Evolutionary conservation across 495 filamentous ascomycete genomes (phyloP), one percentile per base, ranked within the genome.

Genomic region (Podospora tetraspora): DNA sequence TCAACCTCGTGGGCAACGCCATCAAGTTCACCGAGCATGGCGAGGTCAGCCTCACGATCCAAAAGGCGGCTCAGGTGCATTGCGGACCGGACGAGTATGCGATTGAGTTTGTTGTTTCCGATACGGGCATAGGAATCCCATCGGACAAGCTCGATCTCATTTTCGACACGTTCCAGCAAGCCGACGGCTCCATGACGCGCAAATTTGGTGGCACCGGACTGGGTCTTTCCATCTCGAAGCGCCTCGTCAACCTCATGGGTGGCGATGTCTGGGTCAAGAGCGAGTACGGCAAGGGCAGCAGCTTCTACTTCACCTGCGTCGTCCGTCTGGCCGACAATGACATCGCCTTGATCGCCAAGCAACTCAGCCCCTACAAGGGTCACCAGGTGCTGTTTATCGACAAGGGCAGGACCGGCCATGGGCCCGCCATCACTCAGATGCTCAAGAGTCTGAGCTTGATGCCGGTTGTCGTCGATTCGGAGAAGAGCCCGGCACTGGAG

Each of bases 131-230:
- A 75, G 95, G 95, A 72, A 98, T 99, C 69, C 92, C 94, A 75
- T 85, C 89, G 62, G 95, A 98, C 76, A 99, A 99, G 81, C 87
- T 98, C 27, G 93, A 97, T 77, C 81, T 98, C 67, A 99, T 99
- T 77, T 99, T 99, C 76, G 95, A 98, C 79, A 99, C 95, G 16
- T 99, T 99, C 88, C 96, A 97, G 74, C 95, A 99, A 81, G 95
- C 95, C 11, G 95, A 99, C 80, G 95, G 95, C 34, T 97, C 94
- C 10, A 99, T 96, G 73, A 99, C 95, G 11, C 86, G 95, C 69
- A 92, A 96, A 72, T 99, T 99, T 75, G 95, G 95, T 75, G 95
- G 95, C 71, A 99, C 95, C 27, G 95, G 95, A 66, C 86, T 99
- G 25, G 95, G 95, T 69, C 83, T 99, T 52, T 97, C 94, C 19